Evolutionary conservation across 257 asterid species (phyloP), one percentile per base, ranked within the genome.

Genomic region (Nyctanthes arbortristis): DNA sequence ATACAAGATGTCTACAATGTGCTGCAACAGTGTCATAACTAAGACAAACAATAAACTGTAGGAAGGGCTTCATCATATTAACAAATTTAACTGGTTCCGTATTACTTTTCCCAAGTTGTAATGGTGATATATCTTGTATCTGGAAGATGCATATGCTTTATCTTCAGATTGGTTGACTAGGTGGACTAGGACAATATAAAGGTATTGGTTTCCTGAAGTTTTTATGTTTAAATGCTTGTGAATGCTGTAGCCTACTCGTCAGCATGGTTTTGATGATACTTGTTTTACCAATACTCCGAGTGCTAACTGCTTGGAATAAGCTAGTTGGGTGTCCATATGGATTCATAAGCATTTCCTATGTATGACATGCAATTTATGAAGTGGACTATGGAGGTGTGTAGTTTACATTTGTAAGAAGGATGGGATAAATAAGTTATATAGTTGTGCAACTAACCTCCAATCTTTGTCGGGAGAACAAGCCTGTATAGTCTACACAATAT

Each of bases 251-350:
- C n/a, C n/a, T n/a, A n/a, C n/a, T n/a, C n/a, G 52, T 28, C 33
- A 9, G 32, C 7, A 47, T 40, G 52, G 20, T 31, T 13, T 52
- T 49, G 7, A 8, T 22, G 18, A 13, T 52, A 52, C 28, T 39
- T 30, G 39, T 43, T 49, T 31, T 5, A 22, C 32, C 0, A 3
- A 0, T 66, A 8, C 52, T n/a, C 22, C 18, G 36, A 13, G 47
- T 4, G 34, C 63, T n/a, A 40, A 8, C 33, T 66, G 49, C 63
- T 29, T 65, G 47, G 49, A 31, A 31, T n/a, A 47, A 66, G 49
- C 63, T 10, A 66, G 32, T 64, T 64, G 27, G 8, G 49, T 20
- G 16, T 20, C 6, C 28, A 32, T 0, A 3, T 45, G 31, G 30
- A 2, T 20, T 29, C 16, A 52, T 52, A 20, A 9, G 29, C 58